Percentiles rank a stretch among this genome's conserved stretches.
Evolutionary conservation across 1,139 yeast species (phyloP).

Genomic region (Saccharomyces hybrid): DNA sequence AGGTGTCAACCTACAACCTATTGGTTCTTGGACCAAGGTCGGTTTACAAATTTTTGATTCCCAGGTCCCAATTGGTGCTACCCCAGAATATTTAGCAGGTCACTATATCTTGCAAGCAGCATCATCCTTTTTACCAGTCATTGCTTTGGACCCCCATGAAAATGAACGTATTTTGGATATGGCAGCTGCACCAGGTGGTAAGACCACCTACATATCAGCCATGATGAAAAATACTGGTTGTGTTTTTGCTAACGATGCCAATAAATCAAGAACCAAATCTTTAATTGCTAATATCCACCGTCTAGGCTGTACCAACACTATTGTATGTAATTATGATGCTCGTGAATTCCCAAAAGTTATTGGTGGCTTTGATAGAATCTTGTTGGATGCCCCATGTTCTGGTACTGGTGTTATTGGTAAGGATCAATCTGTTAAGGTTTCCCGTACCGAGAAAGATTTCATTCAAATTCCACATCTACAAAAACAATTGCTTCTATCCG

Average conservation of each 20-base stretch:
- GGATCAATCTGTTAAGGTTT: slow-evolving; percentile 89
- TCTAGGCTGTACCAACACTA: slow-evolving; percentile 91
- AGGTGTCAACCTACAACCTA: slow-evolving; percentile 95
- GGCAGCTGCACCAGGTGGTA: slow-evolving; percentile 99
- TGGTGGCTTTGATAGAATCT: slow-evolving; percentile 93
- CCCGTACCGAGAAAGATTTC: slow-evolving; percentile 93
- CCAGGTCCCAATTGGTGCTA: slow-evolving; percentile 98
- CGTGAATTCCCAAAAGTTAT: slow-evolving; percentile 97
- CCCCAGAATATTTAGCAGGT: slow-evolving; percentile 97
- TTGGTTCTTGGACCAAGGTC: slow-evolving; percentile 96
- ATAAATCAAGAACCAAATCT: slow-evolving; percentile 92
- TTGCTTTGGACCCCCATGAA: slow-evolving; percentile 95
- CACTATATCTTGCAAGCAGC: slow-evolving; percentile 98
- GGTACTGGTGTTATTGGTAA: slow-evolving; percentile 99
- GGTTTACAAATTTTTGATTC: slow-evolving; percentile 96
- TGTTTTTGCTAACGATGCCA: slow-evolving; percentile 94
- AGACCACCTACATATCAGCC: slow-evolving; percentile 92
- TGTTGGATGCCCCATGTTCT: slow-evolving; percentile 97
- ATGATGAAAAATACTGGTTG: slow-evolving; percentile 97
- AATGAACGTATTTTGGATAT: slow-evolving; percentile 91
- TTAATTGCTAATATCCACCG: slow-evolving; percentile 96
- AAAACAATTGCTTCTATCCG: slow-evolving; percentile 84
- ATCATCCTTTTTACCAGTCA: slow-evolving; percentile 91
- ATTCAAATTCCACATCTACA: slow-evolving; percentile 95
- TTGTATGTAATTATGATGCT: slow-evolving; percentile 96